Evolutionary conservation across 1,139 yeast species (phyloP).

Genomic region (Meyerozyma guilliermondii): DNA sequence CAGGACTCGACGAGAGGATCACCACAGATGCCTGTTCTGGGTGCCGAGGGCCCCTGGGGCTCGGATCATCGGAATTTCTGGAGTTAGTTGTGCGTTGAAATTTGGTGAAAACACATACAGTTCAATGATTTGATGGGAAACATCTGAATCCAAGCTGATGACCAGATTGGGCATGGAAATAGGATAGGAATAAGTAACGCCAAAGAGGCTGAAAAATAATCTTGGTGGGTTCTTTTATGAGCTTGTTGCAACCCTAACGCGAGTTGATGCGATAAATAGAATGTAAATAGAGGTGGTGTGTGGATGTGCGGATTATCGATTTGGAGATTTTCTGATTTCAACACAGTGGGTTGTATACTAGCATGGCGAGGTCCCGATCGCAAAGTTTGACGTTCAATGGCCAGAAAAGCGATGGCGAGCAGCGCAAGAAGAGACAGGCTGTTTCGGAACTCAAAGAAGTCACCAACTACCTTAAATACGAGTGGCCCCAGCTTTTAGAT

Average conservation of each 20-base stretch:
- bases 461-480: conserved; percentile 34
- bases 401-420: conserved; percentile 12
- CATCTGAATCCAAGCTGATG: not conserved
- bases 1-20: conserved; percentile 3
- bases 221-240: too few relatives aligned
- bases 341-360: too few relatives aligned
- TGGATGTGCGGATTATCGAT: not conserved
- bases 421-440: conserved; percentile 23
- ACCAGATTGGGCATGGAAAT: conserved; percentile 3
- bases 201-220: too few relatives aligned
- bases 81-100: not conserved
- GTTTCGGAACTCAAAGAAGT: conserved; percentile 34
- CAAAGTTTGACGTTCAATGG: conserved; percentile 19
- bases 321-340: too few relatives aligned
- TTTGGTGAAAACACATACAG: conserved; percentile 7
- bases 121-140: conserved; percentile 12
- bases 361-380: conserved; percentile 17
- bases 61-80: conserved; percentile 4
- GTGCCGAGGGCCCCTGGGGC: not conserved
- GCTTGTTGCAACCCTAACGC: too few relatives aligned
- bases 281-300: not conserved
- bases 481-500: conserved; percentile 38
- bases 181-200: too few relatives aligned
- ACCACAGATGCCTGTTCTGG: not conserved
- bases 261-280: too few relatives aligned